Conservation (phyloP, 2,329 filamentous ascomycete genomes). For the Penicillium thymicola region DNA sequence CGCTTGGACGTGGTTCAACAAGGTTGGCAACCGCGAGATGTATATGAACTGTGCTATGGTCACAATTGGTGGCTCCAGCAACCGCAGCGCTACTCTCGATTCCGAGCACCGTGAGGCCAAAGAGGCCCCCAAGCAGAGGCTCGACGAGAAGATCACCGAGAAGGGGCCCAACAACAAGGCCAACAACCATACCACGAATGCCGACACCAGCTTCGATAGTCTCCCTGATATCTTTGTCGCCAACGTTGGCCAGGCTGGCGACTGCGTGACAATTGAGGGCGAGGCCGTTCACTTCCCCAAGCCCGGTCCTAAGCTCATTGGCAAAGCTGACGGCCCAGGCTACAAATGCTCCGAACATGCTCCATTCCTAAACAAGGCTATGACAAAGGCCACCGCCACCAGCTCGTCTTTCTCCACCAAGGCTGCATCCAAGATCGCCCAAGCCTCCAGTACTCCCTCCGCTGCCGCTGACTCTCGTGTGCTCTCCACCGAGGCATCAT, state of each 20-base stretch:
- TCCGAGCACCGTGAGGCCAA: background rate
- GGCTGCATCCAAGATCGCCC: conserved; percentile 14
- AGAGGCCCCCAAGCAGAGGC: background rate
- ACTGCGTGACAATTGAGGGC: conserved; percentile 57
- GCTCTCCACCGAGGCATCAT: conserved; percentile 11
- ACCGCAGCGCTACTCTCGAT: background rate
- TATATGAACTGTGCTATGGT: conserved; percentile 83
- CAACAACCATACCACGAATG: conserved; percentile 11
- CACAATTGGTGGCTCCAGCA: conserved; percentile 48
- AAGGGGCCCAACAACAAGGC: conserved; percentile 5
- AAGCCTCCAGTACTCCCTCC: conserved; percentile 9
- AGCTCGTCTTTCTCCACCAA: background rate
- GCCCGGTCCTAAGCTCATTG: conserved; percentile 56
- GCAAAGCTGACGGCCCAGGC: conserved; percentile 33
- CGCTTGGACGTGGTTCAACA: conserved; percentile 76
- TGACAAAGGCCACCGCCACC: background rate
- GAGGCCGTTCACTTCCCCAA: conserved; percentile 63
- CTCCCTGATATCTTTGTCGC: conserved; percentile 69
- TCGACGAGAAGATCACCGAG: conserved; percentile 4
- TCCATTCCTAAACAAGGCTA: conserved; percentile 26
- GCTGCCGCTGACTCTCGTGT: conserved; percentile 12
- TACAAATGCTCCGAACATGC: conserved; percentile 33
- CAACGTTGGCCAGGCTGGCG: conserved; percentile 56
- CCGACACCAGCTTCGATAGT: conserved; percentile 44
- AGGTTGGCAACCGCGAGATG: conserved; percentile 74